These are phyloP conservation scores for Prunus armeniaca DNA, from an alignment of 306 rosid genomes.

Conservation along the genomic window DNA sequence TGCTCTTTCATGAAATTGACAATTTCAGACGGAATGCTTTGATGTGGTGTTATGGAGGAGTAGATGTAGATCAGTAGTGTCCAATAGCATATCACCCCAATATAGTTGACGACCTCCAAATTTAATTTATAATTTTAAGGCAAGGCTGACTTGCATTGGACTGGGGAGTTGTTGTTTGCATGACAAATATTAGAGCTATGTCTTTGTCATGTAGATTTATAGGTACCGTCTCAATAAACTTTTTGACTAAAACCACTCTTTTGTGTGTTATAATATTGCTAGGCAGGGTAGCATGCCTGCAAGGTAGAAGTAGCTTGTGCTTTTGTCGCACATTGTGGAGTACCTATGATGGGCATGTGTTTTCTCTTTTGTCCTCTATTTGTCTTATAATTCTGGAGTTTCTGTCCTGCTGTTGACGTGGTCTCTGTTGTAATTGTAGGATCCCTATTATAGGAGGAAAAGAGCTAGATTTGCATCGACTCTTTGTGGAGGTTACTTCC, in stretches of 20 bases:
- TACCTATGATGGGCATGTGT: not conserved
- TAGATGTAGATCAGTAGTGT: not conserved
- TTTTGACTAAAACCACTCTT: not conserved
- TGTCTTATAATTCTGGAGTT: not conserved
- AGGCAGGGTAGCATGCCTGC: not conserved
- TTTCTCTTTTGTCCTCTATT: not conserved
- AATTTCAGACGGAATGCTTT: not conserved
- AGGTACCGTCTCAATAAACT: not conserved
- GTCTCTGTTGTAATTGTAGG: conserved; percentile 36
- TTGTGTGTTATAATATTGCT: not conserved
- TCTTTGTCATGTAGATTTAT: not conserved
- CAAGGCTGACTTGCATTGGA: not conserved
- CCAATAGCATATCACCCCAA: not conserved
- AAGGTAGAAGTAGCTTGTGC: not conserved
- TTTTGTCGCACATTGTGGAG: not conserved
- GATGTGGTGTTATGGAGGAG: not conserved
- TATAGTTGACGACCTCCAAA: not conserved
- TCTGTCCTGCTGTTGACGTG: not conserved
- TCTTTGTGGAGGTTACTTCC: conserved; percentile 73
- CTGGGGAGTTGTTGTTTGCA: not conserved
- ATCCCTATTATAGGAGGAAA: conserved; percentile 80
- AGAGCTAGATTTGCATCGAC: conserved; percentile 72
- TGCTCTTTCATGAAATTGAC: not conserved
- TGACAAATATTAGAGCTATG: not conserved
- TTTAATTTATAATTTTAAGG: not conserved